Base-by-base conservation (phyloP, 164 flowering plant species). In the Macadamia integrifolia region DNA sequence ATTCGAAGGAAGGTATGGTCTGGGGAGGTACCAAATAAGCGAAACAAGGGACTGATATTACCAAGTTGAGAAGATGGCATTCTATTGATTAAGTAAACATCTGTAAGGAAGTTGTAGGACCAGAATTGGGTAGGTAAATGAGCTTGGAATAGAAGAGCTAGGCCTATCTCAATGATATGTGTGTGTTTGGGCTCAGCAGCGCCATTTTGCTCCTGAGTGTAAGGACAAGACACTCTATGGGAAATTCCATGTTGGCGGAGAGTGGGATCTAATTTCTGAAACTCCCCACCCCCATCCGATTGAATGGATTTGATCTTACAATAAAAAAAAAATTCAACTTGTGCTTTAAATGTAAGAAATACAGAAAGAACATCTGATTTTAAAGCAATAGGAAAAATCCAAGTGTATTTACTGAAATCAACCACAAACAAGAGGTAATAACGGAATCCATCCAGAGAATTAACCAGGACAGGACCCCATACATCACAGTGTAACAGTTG, bases 321-420 rank as follows among this genome's bases (percentile, higher is more conserved):
- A 6, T 63, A 1, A 46, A 63, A 63, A 14, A 14, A 63, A 44
- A 44, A 44, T 63, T 63, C 66, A 63, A 63, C 66, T 31, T 44
- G n/a, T 44, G 13, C 53, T 46, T 63, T 63, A 12, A 63, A 63
- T 28, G 44, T 63, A 1, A 31, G 32, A 63, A 63, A 46, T n/a
- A 63, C 7, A n/a, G 66, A 63, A 18, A 3, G 18, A 23, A 63
- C 55, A 44, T 63, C 30, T 7, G 55, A 63, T 63, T 63, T 63
- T 0, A 11, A 11, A 11, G n/a, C 43, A 43, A 60, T 17, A 60
- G 43, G 62, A 60, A 5, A 43, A 6, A 43, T 6, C 48, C 48
- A 43, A 6, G 0, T 9, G 9, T 43, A 43, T 43, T 43, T 43
- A 9, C 7, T 43, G 9, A 43, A 43, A 43, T 43, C 7, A 43